phyloP scores from a whole-genome alignment of 2,329 filamentous ascomycete species.

The Claviceps maximensis region DNA sequence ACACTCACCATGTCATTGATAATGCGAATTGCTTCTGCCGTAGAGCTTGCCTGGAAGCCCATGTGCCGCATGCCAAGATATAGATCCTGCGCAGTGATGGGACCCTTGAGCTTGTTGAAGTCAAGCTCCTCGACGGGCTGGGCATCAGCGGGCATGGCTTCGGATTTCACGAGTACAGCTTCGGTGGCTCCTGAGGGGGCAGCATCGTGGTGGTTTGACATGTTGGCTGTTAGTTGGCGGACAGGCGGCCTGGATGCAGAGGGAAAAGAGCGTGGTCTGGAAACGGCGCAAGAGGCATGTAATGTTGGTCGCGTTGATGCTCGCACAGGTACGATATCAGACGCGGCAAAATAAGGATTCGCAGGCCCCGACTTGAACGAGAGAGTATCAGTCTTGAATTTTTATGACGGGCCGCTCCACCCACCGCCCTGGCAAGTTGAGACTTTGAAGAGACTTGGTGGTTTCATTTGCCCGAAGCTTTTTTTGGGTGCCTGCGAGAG shows the following conservation, averaged over 20 bases:
- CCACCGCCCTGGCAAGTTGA: not conserved
- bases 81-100: conserved; percentile 77
- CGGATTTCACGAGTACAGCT: conserved; percentile 76
- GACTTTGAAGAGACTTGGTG: not conserved
- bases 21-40: conserved; percentile 78
- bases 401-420: not conserved
- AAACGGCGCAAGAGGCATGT: not conserved
- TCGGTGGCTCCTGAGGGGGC: conserved; percentile 54
- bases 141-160: conserved; percentile 65
- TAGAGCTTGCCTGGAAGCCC: conserved; percentile 59
- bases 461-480: not conserved
- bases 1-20: conserved; percentile 82
- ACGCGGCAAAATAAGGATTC: not conserved
- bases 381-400: not conserved
- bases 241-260: not conserved
- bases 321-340: not conserved
- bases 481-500: not conserved
- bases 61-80: conserved; percentile 71
- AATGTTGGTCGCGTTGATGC: not conserved
- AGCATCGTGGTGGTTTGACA: conserved; percentile 15
- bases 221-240: not conserved
- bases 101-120: conserved; percentile 67
- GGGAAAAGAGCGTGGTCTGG: not conserved
- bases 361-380: not conserved
- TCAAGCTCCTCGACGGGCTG: conserved; percentile 81